Evolutionary conservation across 768 basidiomycete genomes (phyloP).

Genomic region (Udeniomyces megalosporus): DNA sequence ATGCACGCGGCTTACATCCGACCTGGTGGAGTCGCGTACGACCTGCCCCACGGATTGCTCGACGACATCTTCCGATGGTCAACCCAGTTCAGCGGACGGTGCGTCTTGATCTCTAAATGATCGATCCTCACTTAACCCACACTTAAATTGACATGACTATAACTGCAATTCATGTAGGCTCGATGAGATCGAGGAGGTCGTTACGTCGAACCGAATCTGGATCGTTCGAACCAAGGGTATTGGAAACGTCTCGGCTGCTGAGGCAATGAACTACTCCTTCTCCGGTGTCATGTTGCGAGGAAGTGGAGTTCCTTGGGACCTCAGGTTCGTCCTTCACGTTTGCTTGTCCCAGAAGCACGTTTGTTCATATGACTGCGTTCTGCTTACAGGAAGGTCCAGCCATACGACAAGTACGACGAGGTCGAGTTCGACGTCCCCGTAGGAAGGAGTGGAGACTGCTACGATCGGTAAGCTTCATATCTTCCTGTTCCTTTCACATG

Average conservation of each 20-base stretch:
- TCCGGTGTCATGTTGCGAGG: slow-evolving; percentile 94
- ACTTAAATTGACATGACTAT: not conserved
- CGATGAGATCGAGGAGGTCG: slow-evolving; percentile 95
- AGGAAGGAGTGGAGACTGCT: slow-evolving; percentile 92
- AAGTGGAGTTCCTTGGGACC: slow-evolving; percentile 85
- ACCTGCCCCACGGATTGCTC: slow-evolving; percentile 92
- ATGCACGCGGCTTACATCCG: slow-evolving; percentile 96
- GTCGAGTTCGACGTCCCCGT: slow-evolving; percentile 97
- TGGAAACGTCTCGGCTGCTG: slow-evolving; percentile 74
- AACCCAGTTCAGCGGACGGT: slow-evolving; percentile 57
- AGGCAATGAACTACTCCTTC: slow-evolving; percentile 84
- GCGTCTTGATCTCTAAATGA: not conserved
- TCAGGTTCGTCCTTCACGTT: slow-evolving; percentile 34
- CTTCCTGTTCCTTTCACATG: too few relatives aligned
- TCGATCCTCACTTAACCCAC: not conserved
- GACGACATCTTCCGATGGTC: slow-evolving; percentile 98
- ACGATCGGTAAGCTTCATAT: slow-evolving; percentile 23
- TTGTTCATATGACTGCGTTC: not conserved
- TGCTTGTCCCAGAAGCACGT: too few relatives aligned
- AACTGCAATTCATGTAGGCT: slow-evolving; percentile 38
- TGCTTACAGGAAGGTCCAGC: slow-evolving; percentile 45
- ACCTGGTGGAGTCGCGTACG: slow-evolving; percentile 94
- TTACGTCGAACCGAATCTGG: slow-evolving; percentile 97
- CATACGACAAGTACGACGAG: slow-evolving; percentile 95
- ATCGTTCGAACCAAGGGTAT: slow-evolving; percentile 83